Evolutionary conservation across 495 filamentous ascomycete species (phyloP), one percentile per base, ranked within the genome.

Genomic region (Aspergillus steynii): DNA sequence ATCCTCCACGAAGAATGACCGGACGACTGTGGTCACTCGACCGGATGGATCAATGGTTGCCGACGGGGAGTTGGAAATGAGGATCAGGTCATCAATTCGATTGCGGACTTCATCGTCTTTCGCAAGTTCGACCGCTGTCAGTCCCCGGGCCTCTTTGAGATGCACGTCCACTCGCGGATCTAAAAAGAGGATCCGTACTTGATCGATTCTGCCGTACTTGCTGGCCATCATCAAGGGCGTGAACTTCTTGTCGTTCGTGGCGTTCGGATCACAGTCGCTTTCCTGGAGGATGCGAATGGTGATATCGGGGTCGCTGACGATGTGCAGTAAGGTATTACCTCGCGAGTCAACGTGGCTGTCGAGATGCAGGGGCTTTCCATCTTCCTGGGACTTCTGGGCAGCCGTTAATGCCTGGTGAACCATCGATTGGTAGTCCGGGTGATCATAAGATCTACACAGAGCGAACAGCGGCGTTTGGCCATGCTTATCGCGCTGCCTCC

Each of bases 91-190:
- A 68, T 99, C 96, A 47, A 99, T 97, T 55, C 88, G 86, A 72
- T 98, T 98, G 15, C 96, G 85, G 26, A 99, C 90, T 66, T 99
- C 96, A 67, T 99, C 96, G 70, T 99, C 96, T 69, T 99, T 99
- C 12, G 96, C 96, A 50, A 99, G 79, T 71, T 99, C 96, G 15
- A 98, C 92, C 2, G 96, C 96, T 29, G 94, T 97, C 67, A 99
- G 79, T 2, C 96, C 96, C 55, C 96, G 86, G 12, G 90, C 71
- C 64, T 99, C 96, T 70, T 90, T 92, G 29, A 92, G 86, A 37
- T 87, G 84, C 1, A 92, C 76, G 71, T 99, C 96, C 5, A 97
- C 92, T 59, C 96, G 80, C 15, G 90, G 82, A 71, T 98, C 96
- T 52, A 85, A 82, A 69, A 96, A 97, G 12, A 99, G 80, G 15